These are phyloP conservation scores for Trichophyton rubrum DNA, from an alignment of 2,329 filamentous ascomycete genomes.

Conservation along the genomic window DNA sequence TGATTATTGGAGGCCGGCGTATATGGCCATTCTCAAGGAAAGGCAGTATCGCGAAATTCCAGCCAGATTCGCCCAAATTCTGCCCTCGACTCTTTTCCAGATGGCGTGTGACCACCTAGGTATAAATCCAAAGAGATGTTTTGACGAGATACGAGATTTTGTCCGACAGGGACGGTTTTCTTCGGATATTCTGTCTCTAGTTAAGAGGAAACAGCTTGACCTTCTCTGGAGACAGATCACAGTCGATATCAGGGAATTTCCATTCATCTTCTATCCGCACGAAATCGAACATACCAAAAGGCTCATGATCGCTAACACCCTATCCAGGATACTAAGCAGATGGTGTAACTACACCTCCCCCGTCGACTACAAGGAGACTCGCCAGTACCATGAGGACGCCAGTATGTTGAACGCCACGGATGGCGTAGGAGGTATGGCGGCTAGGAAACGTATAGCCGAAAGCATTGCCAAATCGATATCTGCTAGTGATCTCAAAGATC, in stretches of 20 bases:
- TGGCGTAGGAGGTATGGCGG: neutral
- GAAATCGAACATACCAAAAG: neutral
- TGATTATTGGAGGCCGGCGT: no score
- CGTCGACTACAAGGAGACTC: neutral
- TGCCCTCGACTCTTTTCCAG: no score
- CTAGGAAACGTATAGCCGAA: neutral
- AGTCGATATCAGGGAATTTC: neutral
- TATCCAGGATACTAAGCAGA: neutral
- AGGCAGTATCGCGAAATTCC: no score
- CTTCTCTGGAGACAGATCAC: neutral
- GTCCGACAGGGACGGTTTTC: neutral
- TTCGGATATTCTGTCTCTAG: neutral
- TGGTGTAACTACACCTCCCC: neutral
- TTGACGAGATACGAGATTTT: neutral
- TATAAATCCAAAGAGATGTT: neutral
- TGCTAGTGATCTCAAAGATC: neutral
- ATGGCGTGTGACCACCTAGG: neutral
- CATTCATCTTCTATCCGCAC: neutral
- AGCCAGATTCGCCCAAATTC: no score
- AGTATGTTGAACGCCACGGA: neutral
- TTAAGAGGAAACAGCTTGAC: neutral
- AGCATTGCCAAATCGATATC: neutral
- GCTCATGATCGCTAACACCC: neutral
- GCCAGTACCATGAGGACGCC: neutral
- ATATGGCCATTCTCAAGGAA: no score